Evolutionary conservation across 2,329 filamentous ascomycete genomes (phyloP).

Genomic region (Cryphonectria carpinicola): DNA sequence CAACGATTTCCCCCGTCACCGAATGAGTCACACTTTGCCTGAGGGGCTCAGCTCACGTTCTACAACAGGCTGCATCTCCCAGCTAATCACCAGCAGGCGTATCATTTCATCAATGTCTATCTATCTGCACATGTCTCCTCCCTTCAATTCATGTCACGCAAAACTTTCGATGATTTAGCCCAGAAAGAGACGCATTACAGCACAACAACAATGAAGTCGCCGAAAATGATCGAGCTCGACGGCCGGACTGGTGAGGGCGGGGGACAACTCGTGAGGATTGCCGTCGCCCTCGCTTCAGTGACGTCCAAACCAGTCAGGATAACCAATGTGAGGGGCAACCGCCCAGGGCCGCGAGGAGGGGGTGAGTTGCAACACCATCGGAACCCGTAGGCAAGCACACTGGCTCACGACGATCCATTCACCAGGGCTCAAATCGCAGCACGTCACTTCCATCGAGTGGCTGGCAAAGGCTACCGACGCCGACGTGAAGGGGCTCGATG

Average conservation of each 20-base stretch:
- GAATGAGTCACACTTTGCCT: background rate
- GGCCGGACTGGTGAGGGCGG: slow-evolving; percentile 64
- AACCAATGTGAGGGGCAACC: slow-evolving; percentile 59
- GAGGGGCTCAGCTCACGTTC: background rate
- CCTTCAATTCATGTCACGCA: background rate
- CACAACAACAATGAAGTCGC: slow-evolving; percentile 24
- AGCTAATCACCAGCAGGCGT: background rate
- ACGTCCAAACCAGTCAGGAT: slow-evolving; percentile 58
- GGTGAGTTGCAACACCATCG: slow-evolving; percentile 28
- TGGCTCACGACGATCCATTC: background rate
- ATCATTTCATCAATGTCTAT: background rate
- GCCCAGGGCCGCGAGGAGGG: slow-evolving; percentile 42
- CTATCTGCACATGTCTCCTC: background rate
- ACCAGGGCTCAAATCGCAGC: slow-evolving; percentile 64
- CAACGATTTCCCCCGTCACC: background rate
- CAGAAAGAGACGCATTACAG: background rate
- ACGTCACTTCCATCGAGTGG: slow-evolving; percentile 59
- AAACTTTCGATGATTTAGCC: background rate
- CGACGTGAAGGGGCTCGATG: slow-evolving; percentile 51
- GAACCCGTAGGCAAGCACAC: too few species aligned
- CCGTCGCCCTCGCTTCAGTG: slow-evolving; percentile 59
- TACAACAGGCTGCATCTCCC: background rate
- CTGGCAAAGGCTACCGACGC: slow-evolving; percentile 57
- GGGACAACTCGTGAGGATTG: slow-evolving; percentile 63
- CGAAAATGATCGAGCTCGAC: slow-evolving; percentile 52